Evolutionary conservation across 2,329 filamentous ascomycete species (phyloP).

Genomic region (Penicillium sp.): DNA sequence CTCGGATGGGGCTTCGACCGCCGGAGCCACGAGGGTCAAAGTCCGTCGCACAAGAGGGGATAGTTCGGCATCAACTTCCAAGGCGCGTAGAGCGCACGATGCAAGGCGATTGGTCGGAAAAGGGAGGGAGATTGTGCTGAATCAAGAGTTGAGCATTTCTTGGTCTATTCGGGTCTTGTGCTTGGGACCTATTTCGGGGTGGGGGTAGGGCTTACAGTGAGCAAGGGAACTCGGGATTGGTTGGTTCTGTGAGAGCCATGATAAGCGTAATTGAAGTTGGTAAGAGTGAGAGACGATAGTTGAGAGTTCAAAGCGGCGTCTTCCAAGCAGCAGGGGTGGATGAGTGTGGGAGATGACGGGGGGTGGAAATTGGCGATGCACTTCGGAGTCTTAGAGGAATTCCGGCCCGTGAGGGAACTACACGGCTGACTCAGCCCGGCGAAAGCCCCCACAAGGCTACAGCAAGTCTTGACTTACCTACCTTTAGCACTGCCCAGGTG

Average conservation of each 20-base stretch:
- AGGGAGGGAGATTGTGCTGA: conserved; percentile 71
- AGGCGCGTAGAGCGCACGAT: conserved; percentile 67
- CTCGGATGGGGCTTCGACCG: conserved; percentile 17
- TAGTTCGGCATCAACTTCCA: conserved; percentile 84
- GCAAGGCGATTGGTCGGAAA: conserved; percentile 80
- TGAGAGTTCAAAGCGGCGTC: not conserved
- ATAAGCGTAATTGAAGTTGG: not conserved
- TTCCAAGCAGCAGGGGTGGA: not conserved
- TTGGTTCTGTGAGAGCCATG: conserved; percentile 21
- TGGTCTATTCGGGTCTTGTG: not conserved
- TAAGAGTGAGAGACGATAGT: not conserved
- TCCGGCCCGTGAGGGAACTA: not conserved
- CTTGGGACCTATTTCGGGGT: conserved; percentile 3
- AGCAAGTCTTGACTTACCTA: not conserved
- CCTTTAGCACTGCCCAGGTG: not conserved
- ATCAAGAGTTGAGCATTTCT: conserved; percentile 5
- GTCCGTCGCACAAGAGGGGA: conserved; percentile 75
- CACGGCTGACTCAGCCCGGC: not conserved
- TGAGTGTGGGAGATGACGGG: not conserved
- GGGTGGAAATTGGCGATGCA: conserved; percentile 1
- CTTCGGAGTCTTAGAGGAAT: not conserved
- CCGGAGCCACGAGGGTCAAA: conserved; percentile 55
- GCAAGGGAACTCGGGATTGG: conserved; percentile 35
- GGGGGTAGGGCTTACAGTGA: conserved; percentile 31
- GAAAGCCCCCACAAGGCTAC: not conserved